Evolutionary conservation across 306 rosid species (phyloP).

Genomic region (Rosa persica): DNA sequence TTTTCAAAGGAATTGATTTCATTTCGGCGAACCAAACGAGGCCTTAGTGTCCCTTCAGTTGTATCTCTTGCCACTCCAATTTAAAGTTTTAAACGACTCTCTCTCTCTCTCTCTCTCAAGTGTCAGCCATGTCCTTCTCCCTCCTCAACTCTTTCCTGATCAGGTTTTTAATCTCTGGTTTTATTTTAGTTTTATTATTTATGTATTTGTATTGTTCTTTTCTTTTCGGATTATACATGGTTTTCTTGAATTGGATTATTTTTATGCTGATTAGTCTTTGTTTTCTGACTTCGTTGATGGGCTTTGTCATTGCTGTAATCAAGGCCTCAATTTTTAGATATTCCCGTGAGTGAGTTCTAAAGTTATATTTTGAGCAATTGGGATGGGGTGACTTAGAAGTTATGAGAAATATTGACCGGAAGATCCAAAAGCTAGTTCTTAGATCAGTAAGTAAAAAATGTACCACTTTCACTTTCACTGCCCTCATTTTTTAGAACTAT

Average conservation of each 20-base stretch:
- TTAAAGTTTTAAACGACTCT: not conserved
- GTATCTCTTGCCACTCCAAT: not conserved
- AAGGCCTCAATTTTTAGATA: not conserved
- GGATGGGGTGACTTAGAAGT: not conserved
- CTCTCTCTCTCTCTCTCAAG: not conserved
- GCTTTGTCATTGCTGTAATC: not conserved
- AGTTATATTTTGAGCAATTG: not conserved
- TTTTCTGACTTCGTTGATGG: not conserved
- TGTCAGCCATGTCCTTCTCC: constrained; percentile 17
- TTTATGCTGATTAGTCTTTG: not conserved
- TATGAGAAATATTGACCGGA: no score
- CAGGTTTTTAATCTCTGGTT: constrained; percentile 14
- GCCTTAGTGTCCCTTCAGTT: not conserved
- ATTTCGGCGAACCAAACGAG: no score
- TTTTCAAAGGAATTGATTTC: no score
- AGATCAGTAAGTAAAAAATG: no score
- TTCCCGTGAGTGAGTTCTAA: not conserved
- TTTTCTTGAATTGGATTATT: constrained; percentile 11
- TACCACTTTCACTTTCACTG: not conserved
- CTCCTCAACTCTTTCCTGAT: constrained; percentile 5
- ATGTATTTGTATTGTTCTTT: not conserved
- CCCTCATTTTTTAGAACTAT: not conserved
- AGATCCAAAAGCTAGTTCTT: no score
- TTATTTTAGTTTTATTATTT: not conserved
- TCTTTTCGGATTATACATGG: not conserved